phyloP scores from a whole-genome alignment of 1,284 basidiomycete genomes.

The Apiotrichum gracile region DNA sequence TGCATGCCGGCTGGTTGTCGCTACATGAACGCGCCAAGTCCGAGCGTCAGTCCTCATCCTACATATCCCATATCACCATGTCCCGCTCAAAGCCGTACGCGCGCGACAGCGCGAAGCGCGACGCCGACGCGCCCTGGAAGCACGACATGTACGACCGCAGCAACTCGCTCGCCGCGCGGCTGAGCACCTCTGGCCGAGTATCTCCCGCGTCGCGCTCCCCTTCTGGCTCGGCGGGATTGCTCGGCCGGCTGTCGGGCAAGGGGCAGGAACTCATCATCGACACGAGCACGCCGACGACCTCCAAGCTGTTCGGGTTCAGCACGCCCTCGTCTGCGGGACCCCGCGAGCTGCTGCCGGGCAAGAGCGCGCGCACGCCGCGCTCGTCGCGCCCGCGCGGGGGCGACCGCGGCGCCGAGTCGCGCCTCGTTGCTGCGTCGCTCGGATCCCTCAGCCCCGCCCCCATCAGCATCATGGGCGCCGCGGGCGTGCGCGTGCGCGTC shows the following conservation, averaged over 20 bases:
- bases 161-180: slow-evolving; percentile 20
- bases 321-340: background rate
- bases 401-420: background rate
- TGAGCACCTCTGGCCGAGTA: too few relatives aligned
- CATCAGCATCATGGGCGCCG: slow-evolving; percentile 68
- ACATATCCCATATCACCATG: background rate
- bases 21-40: too few relatives aligned
- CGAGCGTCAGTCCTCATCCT: background rate
- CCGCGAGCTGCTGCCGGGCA: slow-evolving; percentile 26
- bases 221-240: slow-evolving; percentile 12
- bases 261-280: slow-evolving; percentile 29
- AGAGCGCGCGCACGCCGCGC: slow-evolving; percentile 1
- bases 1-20: background rate
- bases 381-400: slow-evolving; percentile 1
- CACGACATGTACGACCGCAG: slow-evolving; percentile 34
- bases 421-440: background rate
- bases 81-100: slow-evolving; percentile 23
- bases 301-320: background rate
- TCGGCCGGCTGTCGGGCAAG: slow-evolving; percentile 22
- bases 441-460: background rate
- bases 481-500: slow-evolving; percentile 60
- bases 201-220: too few relatives aligned
- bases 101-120: slow-evolving; percentile 19
- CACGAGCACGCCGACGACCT: background rate
- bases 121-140: slow-evolving; percentile 30